Evolutionary conservation across 2,329 filamentous ascomycete species (phyloP), one percentile per base, ranked within the genome.

Genomic region (Scedosporium aurantiacum): DNA sequence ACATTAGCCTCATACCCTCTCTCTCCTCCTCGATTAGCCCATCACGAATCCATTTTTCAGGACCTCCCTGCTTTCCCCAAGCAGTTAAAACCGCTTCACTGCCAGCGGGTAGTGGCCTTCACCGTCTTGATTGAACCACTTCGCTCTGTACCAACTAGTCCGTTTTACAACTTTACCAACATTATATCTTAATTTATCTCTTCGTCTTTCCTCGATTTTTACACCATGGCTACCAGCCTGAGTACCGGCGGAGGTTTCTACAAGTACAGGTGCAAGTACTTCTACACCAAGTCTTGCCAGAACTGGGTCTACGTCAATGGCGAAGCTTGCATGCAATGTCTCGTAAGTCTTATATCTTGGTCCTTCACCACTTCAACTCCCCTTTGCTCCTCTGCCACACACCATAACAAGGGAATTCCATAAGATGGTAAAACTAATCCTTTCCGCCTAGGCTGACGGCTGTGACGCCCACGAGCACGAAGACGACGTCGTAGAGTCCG

Each of bases 231-330:
- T 18, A 60, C 25, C 7, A 37, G n/a, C 27, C 28, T 60, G 32
- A 72, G 69, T 60, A 67, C 67, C 18, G 66, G 72, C 64, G 76
- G 77, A 54, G 76, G 76, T 43, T 79, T 75, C 63, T 81, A 80
- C 68, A 81, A 78, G 71, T 82, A 79, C 69, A 75, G 77, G 50
- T 82, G 80, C 76, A 82, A 80, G 70, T 79, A 81, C 72, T 81
- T 79, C 65, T 76, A 76, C 62, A 75, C 77, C 32, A 73, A 79
- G 67, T 76, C 81, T 64, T 82, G 79, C 65, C 74, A 72, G 4
- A 78, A 82, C 65, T 82, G 79, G 80, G 79, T 82, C 10, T 81
- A 78, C 70, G 75, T 82, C 18, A 78, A 80, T 60, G 76, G 79
- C 60, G 72, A 76, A 41, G 72, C 78, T 10, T 82, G 80, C 68